Evolutionary conservation across 495 filamentous ascomycete genomes (phyloP).

Genomic region (Aspergillus conjunctus): DNA sequence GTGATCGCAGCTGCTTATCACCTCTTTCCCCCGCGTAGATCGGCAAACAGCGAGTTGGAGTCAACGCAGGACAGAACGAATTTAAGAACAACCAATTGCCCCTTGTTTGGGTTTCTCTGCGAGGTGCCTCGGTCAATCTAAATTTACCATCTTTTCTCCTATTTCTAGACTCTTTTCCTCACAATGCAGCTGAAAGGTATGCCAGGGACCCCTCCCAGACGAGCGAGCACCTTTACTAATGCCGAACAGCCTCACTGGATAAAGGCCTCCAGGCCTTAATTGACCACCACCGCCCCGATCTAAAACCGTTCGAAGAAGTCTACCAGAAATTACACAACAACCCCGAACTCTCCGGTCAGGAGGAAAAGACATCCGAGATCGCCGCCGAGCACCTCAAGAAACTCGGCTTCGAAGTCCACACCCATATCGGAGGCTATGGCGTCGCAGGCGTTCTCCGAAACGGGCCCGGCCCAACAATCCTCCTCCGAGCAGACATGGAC

Average conservation of each 20-base stretch:
- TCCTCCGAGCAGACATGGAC: constrained; percentile 65
- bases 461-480: constrained; percentile 53
- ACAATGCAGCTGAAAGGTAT: constrained; percentile 11
- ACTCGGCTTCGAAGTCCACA: constrained; percentile 48
- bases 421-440: constrained; percentile 59
- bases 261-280: constrained; percentile 20
- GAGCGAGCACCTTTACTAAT: neutral
- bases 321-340: constrained; percentile 51
- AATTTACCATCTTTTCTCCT: neutral
- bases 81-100: neutral
- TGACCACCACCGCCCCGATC: constrained; percentile 33
- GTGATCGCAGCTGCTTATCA: neutral
- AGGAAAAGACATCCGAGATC: constrained; percentile 45
- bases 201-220: neutral
- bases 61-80: no score
- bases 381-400: constrained; percentile 41
- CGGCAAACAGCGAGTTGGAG: constrained; percentile 2
- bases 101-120: neutral
- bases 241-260: neutral
- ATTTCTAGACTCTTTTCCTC: neutral
- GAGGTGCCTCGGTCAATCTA: no score
- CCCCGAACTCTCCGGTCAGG: constrained; percentile 57
- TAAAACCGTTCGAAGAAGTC: constrained; percentile 43
- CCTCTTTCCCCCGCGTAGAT: neutral
- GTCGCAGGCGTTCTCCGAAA: constrained; percentile 58